Evolutionary conservation across 768 basidiomycete species (phyloP), one percentile per base, ranked within the genome.

Genomic region (Punctularia strigosozonata): DNA sequence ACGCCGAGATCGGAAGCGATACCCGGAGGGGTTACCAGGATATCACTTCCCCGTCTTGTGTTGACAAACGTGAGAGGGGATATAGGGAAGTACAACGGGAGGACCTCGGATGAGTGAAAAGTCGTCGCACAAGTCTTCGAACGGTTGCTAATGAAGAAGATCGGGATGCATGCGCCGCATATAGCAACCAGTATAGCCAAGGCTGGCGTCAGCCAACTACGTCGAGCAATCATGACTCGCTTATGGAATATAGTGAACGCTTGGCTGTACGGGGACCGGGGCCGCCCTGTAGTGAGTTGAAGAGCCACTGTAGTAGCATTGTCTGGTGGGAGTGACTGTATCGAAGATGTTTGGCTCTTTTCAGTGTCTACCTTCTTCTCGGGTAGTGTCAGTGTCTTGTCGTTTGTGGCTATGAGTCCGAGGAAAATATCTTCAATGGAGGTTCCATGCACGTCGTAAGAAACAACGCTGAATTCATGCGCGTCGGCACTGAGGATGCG

Each of bases 401-500:
- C 50, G 3, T 66, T 60, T n/a, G n/a, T n/a, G 34, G 56, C 56
- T 80, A 86, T 84, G 14, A 89, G 57, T 28, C 70, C 66, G 15
- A 89, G 65, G 61, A 89, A 88, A 32, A 89, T 80, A 41, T 86
- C 81, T 54, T 89, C 85, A 28, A 89, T 78, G 6, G 81, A 74
- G 1, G 83, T 78, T 7, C 80, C 77, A 17, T 80, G 57, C 18
- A 85, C 65, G 40, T 85, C 78, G 48, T 79, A 82, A 0, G 73
- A 74, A 0, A 50, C 49, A 25, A 83, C 60, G 6, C 52, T 42
- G 31, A 64, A 60, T 0, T 46, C 43, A 6, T 40, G 46, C 25
- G 58, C 60, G 25, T 75, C 63, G 0, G 53, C 43, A 21, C 82
- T 74, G 1, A 86, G 56, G 3, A 75, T 33, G 21, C 64, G 62